phyloP scores from a whole-genome alignment of 2,329 filamentous ascomycete genomes.

The Colletotrichum chlorophyti region DNA sequence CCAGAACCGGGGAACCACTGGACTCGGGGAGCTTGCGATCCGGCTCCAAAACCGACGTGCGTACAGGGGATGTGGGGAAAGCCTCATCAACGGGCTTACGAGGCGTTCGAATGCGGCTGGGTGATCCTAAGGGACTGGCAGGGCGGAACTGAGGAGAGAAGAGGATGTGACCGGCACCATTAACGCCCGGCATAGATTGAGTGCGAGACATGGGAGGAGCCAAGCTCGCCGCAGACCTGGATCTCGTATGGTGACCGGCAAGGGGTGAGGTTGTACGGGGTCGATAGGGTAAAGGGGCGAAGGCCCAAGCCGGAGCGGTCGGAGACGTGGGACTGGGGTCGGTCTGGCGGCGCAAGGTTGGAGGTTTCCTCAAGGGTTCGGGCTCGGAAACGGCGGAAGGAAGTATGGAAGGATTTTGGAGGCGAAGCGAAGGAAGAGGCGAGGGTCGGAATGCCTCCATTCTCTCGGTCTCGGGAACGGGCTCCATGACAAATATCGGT shows the following conservation, averaged over 20 bases:
- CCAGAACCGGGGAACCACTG: conserved; percentile 58
- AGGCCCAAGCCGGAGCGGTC: conserved; percentile 56
- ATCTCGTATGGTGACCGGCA: conserved; percentile 62
- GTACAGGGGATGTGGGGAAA: conserved; percentile 63
- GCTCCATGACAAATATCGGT: conserved; percentile 59
- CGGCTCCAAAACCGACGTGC: conserved; percentile 60
- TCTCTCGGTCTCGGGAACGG: conserved; percentile 71
- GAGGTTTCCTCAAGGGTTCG: conserved; percentile 57
- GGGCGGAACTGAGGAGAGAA: conserved; percentile 60
- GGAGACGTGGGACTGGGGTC: conserved; percentile 63
- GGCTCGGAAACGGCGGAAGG: conserved; percentile 45
- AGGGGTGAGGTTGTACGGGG: conserved; percentile 69
- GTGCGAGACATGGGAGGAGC: conserved; percentile 66
- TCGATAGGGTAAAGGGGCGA: conserved; percentile 60
- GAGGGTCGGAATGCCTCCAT: conserved; percentile 71
- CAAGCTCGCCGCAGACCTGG: conserved; percentile 62
- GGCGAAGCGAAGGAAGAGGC: conserved; percentile 60
- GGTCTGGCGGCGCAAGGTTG: conserved; percentile 62
- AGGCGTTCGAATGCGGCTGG: conserved; percentile 57
- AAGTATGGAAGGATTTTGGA: conserved; percentile 43
- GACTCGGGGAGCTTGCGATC: conserved; percentile 57
- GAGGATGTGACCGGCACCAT: conserved; percentile 64
- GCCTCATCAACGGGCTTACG: conserved; percentile 66
- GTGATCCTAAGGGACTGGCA: conserved; percentile 61
- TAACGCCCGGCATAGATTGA: conserved; percentile 69